Conservation (phyloP, 2,329 filamentous ascomycete species). For the Laburnicola sp. region DNA sequence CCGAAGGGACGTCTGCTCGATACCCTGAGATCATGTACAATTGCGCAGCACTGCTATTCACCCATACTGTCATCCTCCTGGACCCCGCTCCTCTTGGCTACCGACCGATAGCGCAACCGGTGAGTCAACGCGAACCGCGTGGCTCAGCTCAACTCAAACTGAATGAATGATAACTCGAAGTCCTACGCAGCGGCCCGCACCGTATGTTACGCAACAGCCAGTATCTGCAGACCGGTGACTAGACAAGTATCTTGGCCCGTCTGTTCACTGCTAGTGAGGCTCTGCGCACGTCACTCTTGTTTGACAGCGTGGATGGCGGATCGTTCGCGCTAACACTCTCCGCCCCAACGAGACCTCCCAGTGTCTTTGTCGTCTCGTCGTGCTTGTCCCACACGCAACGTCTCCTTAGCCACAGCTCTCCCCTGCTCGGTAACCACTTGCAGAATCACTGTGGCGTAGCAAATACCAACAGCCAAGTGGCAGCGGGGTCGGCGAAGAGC, state of each 20-base stretch:
- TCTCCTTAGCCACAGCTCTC: background rate
- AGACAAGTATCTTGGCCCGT: conserved; percentile 19
- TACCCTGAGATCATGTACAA: background rate
- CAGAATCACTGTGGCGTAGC: background rate
- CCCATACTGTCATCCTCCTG: background rate
- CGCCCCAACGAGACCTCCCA: background rate
- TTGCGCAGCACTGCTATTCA: conserved; percentile 1
- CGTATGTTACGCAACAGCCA: conserved; percentile 7
- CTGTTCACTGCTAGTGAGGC: conserved; percentile 27
- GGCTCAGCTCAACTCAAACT: background rate
- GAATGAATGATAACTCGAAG: conserved; percentile 9
- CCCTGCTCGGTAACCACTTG: background rate
- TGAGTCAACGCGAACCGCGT: conserved; percentile 22
- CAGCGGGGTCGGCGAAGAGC: background rate
- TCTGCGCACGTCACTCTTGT: conserved; percentile 32
- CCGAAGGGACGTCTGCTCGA: background rate
- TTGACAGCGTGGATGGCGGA: conserved; percentile 22
- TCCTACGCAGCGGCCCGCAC: conserved; percentile 14
- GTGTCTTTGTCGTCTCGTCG: background rate
- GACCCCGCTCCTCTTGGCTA: background rate
- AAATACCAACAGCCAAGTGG: background rate
- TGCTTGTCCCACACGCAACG: background rate
- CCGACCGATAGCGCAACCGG: conserved; percentile 8
- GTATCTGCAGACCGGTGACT: conserved; percentile 9
- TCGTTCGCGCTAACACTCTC: conserved; percentile 7